phyloP scores from a whole-genome alignment of 1,139 yeast genomes.

The Hansenula sp. region DNA sequence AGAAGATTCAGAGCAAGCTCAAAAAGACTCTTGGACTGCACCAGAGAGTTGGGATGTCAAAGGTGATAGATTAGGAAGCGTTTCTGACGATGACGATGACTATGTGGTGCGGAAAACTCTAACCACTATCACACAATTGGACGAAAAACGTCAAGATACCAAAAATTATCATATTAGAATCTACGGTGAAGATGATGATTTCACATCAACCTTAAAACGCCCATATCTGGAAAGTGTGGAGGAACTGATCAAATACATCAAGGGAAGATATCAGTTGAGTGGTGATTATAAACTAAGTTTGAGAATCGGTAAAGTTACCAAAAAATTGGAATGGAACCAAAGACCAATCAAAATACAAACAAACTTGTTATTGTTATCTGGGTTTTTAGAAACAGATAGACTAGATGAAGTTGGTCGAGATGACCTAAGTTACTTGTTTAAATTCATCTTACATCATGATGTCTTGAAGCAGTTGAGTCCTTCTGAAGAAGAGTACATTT shows the following conservation, averaged over 20 bases:
- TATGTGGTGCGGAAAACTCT: slow-evolving; percentile 25
- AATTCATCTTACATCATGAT: slow-evolving; percentile 75
- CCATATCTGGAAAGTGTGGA: slow-evolving; percentile 74
- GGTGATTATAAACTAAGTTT: slow-evolving; percentile 80
- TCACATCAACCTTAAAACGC: slow-evolving; percentile 68
- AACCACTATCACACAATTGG: slow-evolving; percentile 27
- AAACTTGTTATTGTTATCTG: slow-evolving; percentile 70
- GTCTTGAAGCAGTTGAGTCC: slow-evolving; percentile 65
- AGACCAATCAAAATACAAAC: slow-evolving; percentile 77
- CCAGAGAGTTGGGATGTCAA: slow-evolving; percentile 84
- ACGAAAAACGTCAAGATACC: slow-evolving; percentile 25
- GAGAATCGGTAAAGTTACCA: slow-evolving; percentile 73
- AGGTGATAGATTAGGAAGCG: slow-evolving; percentile 21
- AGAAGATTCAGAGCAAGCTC: slow-evolving; percentile 4
- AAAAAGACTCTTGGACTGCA: slow-evolving; percentile 51
- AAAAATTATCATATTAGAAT: slow-evolving; percentile 50
- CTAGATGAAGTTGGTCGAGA: slow-evolving; percentile 80
- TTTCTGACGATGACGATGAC: slow-evolving; percentile 30
- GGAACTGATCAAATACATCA: slow-evolving; percentile 64
- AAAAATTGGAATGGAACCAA: slow-evolving; percentile 69
- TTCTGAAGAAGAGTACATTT: slow-evolving; percentile 60
- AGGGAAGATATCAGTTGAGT: slow-evolving; percentile 73
- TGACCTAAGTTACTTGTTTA: slow-evolving; percentile 81
- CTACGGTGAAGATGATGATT: slow-evolving; percentile 76
- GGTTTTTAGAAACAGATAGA: slow-evolving; percentile 74